Conservation (phyloP, 2,329 filamentous ascomycete species). For the Penicillium sp. region DNA sequence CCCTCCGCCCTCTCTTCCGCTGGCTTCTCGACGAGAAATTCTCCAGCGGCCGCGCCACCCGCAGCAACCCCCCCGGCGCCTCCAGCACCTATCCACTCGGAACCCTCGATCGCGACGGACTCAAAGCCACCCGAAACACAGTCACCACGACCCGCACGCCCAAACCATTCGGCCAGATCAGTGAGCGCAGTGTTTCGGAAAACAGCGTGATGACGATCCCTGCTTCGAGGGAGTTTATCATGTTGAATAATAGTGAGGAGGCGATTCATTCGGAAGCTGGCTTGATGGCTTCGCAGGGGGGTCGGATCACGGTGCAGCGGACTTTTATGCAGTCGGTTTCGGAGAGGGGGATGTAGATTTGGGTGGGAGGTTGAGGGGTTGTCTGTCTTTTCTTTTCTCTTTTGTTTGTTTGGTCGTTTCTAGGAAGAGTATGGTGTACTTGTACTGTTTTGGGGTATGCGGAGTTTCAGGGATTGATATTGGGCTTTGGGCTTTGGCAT, state of each 20-base stretch:
- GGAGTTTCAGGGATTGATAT: too few relatives aligned
- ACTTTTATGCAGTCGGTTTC: conserved; percentile 7
- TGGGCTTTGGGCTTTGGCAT: too few relatives aligned
- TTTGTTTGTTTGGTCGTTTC: too few relatives aligned
- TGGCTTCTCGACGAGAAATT: conserved; percentile 10
- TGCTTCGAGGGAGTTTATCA: conserved; percentile 1
- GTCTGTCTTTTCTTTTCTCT: too few relatives aligned
- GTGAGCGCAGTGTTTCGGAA: background rate
- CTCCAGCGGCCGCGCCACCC: background rate
- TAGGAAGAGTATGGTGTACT: too few relatives aligned
- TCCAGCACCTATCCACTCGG: conserved; percentile 2
- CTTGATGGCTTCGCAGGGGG: background rate
- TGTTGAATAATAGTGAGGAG: conserved; percentile 9
- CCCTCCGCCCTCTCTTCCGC: conserved; percentile 41
- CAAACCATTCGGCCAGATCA: conserved; percentile 2
- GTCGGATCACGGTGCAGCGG: conserved; percentile 3
- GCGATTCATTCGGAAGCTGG: conserved; percentile 5
- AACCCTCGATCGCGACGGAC: conserved; percentile 1
- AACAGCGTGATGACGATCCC: conserved; percentile 2
- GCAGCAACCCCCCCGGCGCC: background rate
- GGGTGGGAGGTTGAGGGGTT: too few relatives aligned
- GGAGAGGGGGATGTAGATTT: background rate
- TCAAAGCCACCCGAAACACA: background rate
- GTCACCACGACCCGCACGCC: background rate
- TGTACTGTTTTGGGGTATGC: too few relatives aligned